These are phyloP conservation scores for Microbotryum silenes-acaulis DNA, from an alignment of 1,284 basidiomycete genomes.

Conservation along the genomic window DNA sequence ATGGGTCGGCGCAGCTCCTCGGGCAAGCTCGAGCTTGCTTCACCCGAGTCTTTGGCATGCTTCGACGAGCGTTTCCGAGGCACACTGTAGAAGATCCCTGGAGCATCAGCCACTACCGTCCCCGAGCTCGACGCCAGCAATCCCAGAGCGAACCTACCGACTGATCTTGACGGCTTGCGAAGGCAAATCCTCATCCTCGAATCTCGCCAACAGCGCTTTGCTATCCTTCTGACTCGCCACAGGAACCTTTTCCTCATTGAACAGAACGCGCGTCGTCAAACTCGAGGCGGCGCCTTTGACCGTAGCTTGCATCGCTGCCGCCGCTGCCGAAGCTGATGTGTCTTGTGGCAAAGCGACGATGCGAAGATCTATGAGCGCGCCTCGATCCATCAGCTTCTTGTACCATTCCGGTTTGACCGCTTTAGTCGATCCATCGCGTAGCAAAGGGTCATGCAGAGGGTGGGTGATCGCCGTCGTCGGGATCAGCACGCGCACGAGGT, in stretches of 20 bases:
- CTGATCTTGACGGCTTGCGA: slow-evolving; percentile 20
- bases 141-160: slow-evolving; percentile 10
- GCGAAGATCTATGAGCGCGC: slow-evolving; percentile 56
- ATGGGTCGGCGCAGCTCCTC: slow-evolving; percentile 56
- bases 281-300: slow-evolving; percentile 45
- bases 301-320: slow-evolving; percentile 18
- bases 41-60: too few species aligned
- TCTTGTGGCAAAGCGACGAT: slow-evolving; percentile 46
- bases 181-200: slow-evolving; percentile 59
- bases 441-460: slow-evolving; percentile 23
- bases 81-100: slow-evolving; percentile 2
- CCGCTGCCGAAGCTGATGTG: slow-evolving; percentile 1
- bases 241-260: slow-evolving; percentile 60
- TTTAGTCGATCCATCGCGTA: slow-evolving; percentile 3
- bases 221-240: slow-evolving; percentile 46
- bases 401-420: slow-evolving; percentile 38
- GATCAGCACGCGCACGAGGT: slow-evolving; percentile 29
- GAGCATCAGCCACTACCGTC: too few species aligned
- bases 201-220: slow-evolving; percentile 49
- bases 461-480: slow-evolving; percentile 28
- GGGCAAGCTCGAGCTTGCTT: slow-evolving; percentile 52
- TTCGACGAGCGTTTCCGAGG: slow-evolving; percentile 9
- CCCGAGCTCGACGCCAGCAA: neutral
- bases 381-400: slow-evolving; percentile 34
- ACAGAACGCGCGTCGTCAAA: slow-evolving; percentile 40